Evolutionary conservation across 208 protist genomes (phyloP).

Genomic region (Wallacemonas sp.): DNA sequence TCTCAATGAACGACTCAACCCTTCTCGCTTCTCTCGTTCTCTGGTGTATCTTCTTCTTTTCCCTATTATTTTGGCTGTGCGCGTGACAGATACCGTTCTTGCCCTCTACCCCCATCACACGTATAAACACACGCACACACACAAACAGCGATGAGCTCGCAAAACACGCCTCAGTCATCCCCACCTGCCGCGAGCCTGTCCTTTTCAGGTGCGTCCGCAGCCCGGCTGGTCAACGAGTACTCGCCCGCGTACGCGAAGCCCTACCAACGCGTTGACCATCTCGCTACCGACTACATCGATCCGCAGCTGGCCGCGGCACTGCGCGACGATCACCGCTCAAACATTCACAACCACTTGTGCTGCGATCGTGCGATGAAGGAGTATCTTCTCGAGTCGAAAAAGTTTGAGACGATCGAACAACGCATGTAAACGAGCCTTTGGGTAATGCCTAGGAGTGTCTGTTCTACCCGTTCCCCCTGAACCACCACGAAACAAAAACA

Average conservation of each 20-base stretch:
- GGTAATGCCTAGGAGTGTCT: too few species aligned
- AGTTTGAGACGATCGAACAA: slow-evolving; percentile 22
- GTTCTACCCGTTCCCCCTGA: too few species aligned
- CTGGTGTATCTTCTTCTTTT: too few species aligned
- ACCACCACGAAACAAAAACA: too few species aligned
- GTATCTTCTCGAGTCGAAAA: slow-evolving; percentile 25
- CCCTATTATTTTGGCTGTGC: too few species aligned
- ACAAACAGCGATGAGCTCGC: background rate
- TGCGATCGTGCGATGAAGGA: slow-evolving; percentile 42
- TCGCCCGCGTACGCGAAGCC: slow-evolving; percentile 50
- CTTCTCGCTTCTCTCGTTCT: too few species aligned
- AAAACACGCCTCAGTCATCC: background rate
- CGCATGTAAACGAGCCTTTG: background rate
- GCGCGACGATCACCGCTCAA: slow-evolving; percentile 53
- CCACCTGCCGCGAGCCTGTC: slow-evolving; percentile 12
- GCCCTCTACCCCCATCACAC: too few species aligned
- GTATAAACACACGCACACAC: too few species aligned
- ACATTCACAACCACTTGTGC: slow-evolving; percentile 42
- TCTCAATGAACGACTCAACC: too few species aligned
- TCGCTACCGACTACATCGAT: slow-evolving; percentile 46
- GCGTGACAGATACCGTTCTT: too few species aligned
- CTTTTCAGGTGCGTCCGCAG: slow-evolving; percentile 35
- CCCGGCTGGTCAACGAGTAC: slow-evolving; percentile 59
- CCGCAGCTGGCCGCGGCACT: slow-evolving; percentile 45
- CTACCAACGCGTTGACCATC: slow-evolving; percentile 24